Evolutionary conservation across 2,329 filamentous ascomycete genomes (phyloP), one percentile per base, ranked within the genome.

Genomic region (Hawksworthiomyces lignivorus): DNA sequence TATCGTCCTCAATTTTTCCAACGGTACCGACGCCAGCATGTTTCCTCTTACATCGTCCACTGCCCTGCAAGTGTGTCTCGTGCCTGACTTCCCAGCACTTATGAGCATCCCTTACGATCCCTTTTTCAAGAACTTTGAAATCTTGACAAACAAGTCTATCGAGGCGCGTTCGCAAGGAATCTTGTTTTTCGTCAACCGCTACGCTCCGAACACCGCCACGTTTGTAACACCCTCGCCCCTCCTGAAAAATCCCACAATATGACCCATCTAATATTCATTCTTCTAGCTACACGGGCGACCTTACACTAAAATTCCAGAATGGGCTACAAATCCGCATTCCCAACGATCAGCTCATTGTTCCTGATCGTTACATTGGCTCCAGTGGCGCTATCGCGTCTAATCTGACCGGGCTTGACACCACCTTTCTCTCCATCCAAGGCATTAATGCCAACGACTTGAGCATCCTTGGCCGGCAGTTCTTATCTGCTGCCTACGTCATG

Each of bases 271-370:
- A n/a, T n/a, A n/a, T n/a, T n/a, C n/a, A n/a, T n/a, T n/a, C n/a
- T n/a, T n/a, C n/a, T n/a, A n/a, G n/a, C 5, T 40, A 48, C 41
- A 31, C 36, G 4, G 48, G 49, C 26, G 49, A 47, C 30, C 21
- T 50, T 24, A 49, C 48, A 12, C 43, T 55, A 36, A 44, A 38
- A 7, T 28, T 54, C n/a, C 36, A 44, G 15, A 30, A 42, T 4
- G 48, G 48, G 29, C 43, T 52, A 28, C 21, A 35, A 35, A 33
- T 48, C 20, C 47, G 46, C 36, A 50, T 60, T 17, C 53, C 54
- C 8, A 61, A 59, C 43, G 46, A 54, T 32, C 54, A 59, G 45
- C 49, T 61, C 15, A 49, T 61, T 15, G 39, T 56, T 17, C 58
- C 58, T 2, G 42, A 43, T 26, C 38, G 38, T 22, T 33, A 20